These are phyloP conservation scores for Endothia cerciana DNA, from an alignment of 2,329 filamentous ascomycete genomes.

Conservation along the genomic window DNA sequence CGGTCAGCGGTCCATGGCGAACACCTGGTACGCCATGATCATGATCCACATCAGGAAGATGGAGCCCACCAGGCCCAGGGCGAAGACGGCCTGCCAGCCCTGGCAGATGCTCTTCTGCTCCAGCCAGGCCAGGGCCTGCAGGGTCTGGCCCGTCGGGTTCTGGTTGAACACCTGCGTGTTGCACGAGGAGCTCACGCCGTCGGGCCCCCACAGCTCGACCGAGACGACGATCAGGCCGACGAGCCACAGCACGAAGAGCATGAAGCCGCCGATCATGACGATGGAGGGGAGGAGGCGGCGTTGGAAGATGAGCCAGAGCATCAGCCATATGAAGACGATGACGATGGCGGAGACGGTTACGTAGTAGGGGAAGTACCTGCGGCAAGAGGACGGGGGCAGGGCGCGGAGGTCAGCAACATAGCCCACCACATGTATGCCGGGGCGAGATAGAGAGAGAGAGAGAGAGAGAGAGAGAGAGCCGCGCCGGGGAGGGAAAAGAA, in stretches of 20 bases:
- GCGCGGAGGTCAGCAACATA: neutral
- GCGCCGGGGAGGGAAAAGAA: neutral
- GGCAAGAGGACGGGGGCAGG: neutral
- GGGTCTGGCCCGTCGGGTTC: conserved; percentile 53
- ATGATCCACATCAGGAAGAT: conserved; percentile 71
- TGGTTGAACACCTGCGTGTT: conserved; percentile 59
- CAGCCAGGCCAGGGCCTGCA: conserved; percentile 64
- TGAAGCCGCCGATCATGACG: conserved; percentile 66
- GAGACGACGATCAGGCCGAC: conserved; percentile 65
- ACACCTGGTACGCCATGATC: conserved; percentile 69
- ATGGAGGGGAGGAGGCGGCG: conserved; percentile 64
- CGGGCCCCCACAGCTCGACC: conserved; percentile 66
- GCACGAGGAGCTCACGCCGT: conserved; percentile 60
- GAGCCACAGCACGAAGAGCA: conserved; percentile 70
- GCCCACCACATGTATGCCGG: neutral
- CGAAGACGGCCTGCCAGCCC: conserved; percentile 67
- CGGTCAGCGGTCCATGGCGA: conserved; percentile 42
- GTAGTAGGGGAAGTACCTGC: conserved; percentile 70
- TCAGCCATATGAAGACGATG: conserved; percentile 67
- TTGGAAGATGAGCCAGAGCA: conserved; percentile 66
- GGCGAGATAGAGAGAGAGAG: too few species aligned
- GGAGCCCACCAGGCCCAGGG: conserved; percentile 62
- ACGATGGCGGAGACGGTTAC: conserved; percentile 62
- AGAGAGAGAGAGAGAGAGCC: neutral
- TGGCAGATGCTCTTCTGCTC: conserved; percentile 67